Percentiles rank a stretch among this genome's conserved stretches.
Conservation (phyloP, 805 yeast genomes). For the Starmerella stigmatis region DNA sequence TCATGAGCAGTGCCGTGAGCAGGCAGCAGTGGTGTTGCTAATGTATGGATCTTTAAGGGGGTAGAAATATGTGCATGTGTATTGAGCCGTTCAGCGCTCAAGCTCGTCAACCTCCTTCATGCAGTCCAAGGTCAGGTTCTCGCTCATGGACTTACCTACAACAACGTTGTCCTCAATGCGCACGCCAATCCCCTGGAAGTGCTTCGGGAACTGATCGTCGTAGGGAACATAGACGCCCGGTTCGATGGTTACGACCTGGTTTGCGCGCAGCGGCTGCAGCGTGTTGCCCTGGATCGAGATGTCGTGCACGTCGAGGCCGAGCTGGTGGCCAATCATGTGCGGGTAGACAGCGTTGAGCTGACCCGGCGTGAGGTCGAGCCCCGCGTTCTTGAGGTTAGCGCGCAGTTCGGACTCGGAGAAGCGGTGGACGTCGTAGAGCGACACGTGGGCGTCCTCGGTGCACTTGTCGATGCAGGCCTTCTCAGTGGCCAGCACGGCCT, state of each 20-base stretch:
- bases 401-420: slow-evolving; percentile 50
- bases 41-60: too few relatives aligned
- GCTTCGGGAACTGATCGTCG: slow-evolving; percentile 57
- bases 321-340: slow-evolving; percentile 89
- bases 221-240: slow-evolving; percentile 91
- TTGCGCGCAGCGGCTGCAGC: slow-evolving; percentile 38
- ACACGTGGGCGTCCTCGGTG: slow-evolving; percentile 40
- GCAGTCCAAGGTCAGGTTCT: slow-evolving; percentile 67
- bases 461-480: slow-evolving; percentile 66
- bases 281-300: slow-evolving; percentile 26
- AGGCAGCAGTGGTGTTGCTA: too few relatives aligned
- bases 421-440: slow-evolving; percentile 68
- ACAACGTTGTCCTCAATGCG: slow-evolving; percentile 92
- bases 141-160: slow-evolving; percentile 52
- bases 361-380: slow-evolving; percentile 39
- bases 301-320: slow-evolving; percentile 70
- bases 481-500: slow-evolving; percentile 77
- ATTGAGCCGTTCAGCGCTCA: slow-evolving; percentile 16
- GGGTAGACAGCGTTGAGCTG: slow-evolving; percentile 53
- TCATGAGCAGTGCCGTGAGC: too few relatives aligned
- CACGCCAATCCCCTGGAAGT: slow-evolving; percentile 80
- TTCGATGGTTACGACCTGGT: slow-evolving; percentile 87
- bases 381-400: slow-evolving; percentile 59
- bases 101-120: slow-evolving; percentile 64
- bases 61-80: too few relatives aligned